These are phyloP conservation scores for Colletotrichum endophyticum DNA, from an alignment of 2,329 filamentous ascomycete species.

Conservation along the genomic window DNA sequence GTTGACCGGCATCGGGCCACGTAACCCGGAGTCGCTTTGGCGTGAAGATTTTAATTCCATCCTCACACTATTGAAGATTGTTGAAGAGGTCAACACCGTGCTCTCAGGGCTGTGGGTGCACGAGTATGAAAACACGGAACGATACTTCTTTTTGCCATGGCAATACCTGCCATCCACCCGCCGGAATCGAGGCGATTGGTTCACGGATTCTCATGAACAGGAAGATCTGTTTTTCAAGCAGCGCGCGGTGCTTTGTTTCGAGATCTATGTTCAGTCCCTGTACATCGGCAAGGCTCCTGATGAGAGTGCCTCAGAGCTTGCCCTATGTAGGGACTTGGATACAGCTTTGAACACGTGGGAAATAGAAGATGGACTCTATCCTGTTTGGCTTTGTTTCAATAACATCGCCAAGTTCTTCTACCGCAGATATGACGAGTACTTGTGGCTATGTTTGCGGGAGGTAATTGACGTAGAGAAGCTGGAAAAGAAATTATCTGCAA, in stretches of 20 bases:
- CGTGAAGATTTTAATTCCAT: background rate
- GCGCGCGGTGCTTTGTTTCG: background rate
- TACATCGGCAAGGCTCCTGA: background rate
- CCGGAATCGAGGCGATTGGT: background rate
- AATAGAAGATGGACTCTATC: accelerated
- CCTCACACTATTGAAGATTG: background rate
- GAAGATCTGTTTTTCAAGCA: background rate
- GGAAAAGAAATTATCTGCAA: background rate
- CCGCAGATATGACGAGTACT: background rate
- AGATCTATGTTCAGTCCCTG: background rate
- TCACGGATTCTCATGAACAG: background rate
- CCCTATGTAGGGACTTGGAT: background rate
- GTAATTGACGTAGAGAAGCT: background rate
- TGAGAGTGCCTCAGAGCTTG: background rate
- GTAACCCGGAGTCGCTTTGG: background rate
- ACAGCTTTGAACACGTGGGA: background rate
- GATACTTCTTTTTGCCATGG: background rate
- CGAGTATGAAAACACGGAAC: background rate
- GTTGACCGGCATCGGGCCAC: background rate
- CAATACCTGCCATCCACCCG: background rate
- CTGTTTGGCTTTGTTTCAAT: background rate
- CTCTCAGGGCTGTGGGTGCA: background rate
- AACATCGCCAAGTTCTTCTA: background rate
- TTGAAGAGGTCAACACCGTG: background rate
- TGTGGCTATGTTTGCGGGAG: background rate